Evolutionary conservation across 169 alveolate species (phyloP).

Genomic region (Eimeria falciformis): DNA sequence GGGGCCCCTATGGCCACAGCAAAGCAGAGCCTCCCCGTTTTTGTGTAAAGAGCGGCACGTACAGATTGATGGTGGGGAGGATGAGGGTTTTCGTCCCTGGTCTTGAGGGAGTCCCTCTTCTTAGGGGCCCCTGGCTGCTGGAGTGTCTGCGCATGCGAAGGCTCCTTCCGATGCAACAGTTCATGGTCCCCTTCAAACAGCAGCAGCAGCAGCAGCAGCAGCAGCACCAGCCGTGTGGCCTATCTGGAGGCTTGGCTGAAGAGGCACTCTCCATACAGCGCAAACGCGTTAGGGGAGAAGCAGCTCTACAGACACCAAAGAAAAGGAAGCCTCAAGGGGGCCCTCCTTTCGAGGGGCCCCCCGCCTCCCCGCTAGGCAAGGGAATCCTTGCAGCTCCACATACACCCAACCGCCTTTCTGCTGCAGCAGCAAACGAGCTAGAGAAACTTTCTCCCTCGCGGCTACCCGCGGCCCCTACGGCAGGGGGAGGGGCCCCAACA

Average conservation of each 20-base stretch:
- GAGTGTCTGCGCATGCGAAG: background rate
- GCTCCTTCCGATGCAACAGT: conserved; percentile 41
- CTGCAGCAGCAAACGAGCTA: too few relatives aligned
- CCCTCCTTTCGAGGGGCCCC: background rate
- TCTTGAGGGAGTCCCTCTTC: conserved; percentile 23
- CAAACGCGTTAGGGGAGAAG: background rate
- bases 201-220: conserved; percentile 16
- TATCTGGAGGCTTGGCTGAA: too few relatives aligned
- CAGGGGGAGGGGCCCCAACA: too few relatives aligned
- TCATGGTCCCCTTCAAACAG: background rate
- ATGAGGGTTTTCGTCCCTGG: conserved; percentile 1
- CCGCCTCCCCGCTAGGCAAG: too few relatives aligned
- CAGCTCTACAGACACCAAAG: background rate
- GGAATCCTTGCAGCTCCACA: too few relatives aligned
- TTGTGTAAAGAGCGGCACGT: background rate
- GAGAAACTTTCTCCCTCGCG: too few relatives aligned
- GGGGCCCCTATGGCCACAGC: conserved; percentile 44
- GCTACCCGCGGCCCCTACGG: too few relatives aligned
- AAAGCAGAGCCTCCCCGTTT: background rate
- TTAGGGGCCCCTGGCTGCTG: background rate
- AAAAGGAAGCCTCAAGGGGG: background rate
- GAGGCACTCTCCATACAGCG: too few relatives aligned
- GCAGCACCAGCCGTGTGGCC: conserved; percentile 31
- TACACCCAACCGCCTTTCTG: too few relatives aligned
- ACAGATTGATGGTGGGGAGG: background rate